Evolutionary conservation across 2,329 filamentous ascomycete genomes (phyloP), one percentile per base, ranked within the genome.

Genomic region (Dothidotthia symphoricarpi): DNA sequence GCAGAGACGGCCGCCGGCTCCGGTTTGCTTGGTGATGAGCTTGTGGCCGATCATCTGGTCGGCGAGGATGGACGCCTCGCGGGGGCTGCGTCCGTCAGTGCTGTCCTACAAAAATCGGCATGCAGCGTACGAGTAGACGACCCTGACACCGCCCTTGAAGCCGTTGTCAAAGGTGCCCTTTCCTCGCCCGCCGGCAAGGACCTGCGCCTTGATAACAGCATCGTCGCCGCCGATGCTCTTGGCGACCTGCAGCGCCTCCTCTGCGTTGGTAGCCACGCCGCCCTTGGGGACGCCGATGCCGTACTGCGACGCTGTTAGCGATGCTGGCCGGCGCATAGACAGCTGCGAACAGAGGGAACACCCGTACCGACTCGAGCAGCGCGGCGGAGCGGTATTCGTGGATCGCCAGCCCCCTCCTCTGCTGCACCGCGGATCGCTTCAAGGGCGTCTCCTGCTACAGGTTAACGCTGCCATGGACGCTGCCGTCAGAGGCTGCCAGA

Each of bases 21-120:
- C 93, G 43, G 93, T 98, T 79, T 98, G 93, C 83, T 98, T 98
- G 72, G 93, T 98, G 74, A 98, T 82, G 73, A 98, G 88, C 75
- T 96, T 96, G 77, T 98, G 91, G 67, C 93, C 93, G 73, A 98
- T 97, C 93, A 98, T 98, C 78, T 98, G 90, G 59, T 91, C 81
- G 59, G 93, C 91, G 69, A 98, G 95, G 83, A 97, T 95, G 78
- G 88, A 86, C 66, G 93, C 93, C 78, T 84, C 81, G 61, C 89
- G 90, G 44, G 93, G 88, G 45, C 80, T 83, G 49, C 30, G 44
- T 32, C 13, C 36, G 24, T 37, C 39, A 51, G 58, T 46, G 19
- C 5, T 9, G 19, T 9, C 5, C 19, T 5, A 9, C 5, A 57
- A 42, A 30, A 11, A 27, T 19, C 26, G 43, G 32, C 17, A 26